Evolutionary conservation across 805 yeast species (phyloP).

Genomic region (Wickerhamomyces chaumierensis): DNA sequence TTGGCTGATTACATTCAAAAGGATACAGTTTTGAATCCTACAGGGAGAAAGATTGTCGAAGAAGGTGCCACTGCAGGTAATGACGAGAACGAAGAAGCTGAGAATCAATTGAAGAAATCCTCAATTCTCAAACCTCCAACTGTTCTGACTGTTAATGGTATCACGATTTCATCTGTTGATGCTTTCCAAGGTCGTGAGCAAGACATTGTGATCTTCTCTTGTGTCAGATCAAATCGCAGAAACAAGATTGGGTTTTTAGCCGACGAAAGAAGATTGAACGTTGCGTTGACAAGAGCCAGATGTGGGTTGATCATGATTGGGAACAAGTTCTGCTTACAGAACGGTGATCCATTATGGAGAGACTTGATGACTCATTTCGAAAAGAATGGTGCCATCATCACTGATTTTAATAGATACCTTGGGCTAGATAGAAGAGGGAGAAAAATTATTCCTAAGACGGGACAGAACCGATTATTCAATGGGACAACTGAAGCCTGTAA

Average conservation of each 20-base stretch:
- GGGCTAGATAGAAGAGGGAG: background rate
- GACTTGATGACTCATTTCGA: background rate
- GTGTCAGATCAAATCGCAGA: slow-evolving; percentile 54
- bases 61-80: slow-evolving; percentile 39
- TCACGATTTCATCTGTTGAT: slow-evolving; percentile 54
- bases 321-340: slow-evolving; percentile 36
- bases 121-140: slow-evolving; percentile 3
- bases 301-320: slow-evolving; percentile 53
- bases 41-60: too few species aligned
- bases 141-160: slow-evolving; percentile 26
- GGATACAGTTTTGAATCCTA: slow-evolving; percentile 48
- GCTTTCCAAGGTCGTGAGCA: slow-evolving; percentile 88
- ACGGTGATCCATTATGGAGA: slow-evolving; percentile 37
- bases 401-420: background rate
- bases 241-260: slow-evolving; percentile 50
- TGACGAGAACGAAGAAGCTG: background rate
- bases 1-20: slow-evolving; percentile 39
- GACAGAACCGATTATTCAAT: too few species aligned
- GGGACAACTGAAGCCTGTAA: too few species aligned
- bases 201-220: slow-evolving; percentile 61
- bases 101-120: too few species aligned
- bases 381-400: background rate
- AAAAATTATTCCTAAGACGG: too few species aligned
- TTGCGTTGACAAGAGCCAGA: slow-evolving; percentile 62
- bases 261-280: slow-evolving; percentile 55